Evolutionary conservation across 768 basidiomycete species (phyloP).

Genomic region (Hypholoma fasciculare): DNA sequence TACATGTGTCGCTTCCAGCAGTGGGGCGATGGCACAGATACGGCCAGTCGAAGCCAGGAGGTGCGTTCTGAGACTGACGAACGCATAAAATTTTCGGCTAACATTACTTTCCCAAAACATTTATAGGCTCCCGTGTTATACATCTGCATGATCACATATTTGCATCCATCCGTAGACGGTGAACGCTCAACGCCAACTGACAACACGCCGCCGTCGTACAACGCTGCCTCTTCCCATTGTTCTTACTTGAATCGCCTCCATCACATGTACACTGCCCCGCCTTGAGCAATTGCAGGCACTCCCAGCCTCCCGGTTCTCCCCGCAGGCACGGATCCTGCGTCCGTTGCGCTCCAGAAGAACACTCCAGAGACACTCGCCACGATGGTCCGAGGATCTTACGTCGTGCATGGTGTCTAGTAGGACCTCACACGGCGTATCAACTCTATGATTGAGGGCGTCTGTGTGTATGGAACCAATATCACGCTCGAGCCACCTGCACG

Average conservation of each 20-base stretch:
- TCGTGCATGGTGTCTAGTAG: background rate
- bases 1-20: too few relatives aligned
- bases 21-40: too few relatives aligned
- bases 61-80: too few relatives aligned
- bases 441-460: background rate
- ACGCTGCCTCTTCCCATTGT: background rate
- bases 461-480: background rate
- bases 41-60: too few relatives aligned
- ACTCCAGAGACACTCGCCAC: background rate
- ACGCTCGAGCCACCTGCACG: background rate
- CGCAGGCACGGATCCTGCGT: slow-evolving; percentile 18
- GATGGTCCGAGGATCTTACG: background rate
- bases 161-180: too few relatives aligned
- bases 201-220: background rate
- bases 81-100: too few relatives aligned
- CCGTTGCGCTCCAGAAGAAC: slow-evolving; percentile 19
- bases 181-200: background rate
- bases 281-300: background rate
- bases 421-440: background rate
- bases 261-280: too few relatives aligned
- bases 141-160: too few relatives aligned
- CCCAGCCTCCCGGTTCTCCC: background rate
- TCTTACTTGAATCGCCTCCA: background rate
- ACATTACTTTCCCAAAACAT: too few relatives aligned
- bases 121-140: too few relatives aligned